Percentiles rank a stretch among this genome's conserved stretches.
Conservation (phyloP, 1,284 basidiomycete species). For the Cutaneotrichosporon arboriforme region DNA sequence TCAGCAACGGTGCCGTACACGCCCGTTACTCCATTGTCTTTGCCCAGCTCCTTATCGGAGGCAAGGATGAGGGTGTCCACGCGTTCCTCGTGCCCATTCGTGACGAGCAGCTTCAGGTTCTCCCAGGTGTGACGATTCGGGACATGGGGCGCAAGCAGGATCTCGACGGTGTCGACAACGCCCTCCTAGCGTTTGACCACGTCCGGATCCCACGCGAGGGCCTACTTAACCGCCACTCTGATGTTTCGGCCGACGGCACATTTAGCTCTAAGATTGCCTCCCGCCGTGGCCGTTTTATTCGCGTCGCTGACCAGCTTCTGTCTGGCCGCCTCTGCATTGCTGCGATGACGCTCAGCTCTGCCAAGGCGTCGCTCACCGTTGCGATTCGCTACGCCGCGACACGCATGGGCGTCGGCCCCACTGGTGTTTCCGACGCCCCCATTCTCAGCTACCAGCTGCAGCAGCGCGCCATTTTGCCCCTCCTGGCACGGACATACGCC, state of each 20-base stretch:
- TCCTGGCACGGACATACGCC: slow-evolving; percentile 12
- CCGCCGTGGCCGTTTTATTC: slow-evolving; percentile 14
- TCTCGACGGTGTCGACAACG: slow-evolving; percentile 17
- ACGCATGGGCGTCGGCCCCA: slow-evolving; percentile 10
- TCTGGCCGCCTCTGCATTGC: slow-evolving; percentile 16
- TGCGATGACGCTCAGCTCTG: slow-evolving; percentile 7
- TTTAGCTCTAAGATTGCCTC: slow-evolving; percentile 9
- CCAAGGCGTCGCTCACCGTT: slow-evolving; percentile 9
- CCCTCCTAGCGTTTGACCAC: slow-evolving; percentile 10
- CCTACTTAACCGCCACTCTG: slow-evolving; percentile 15
- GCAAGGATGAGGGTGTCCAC: slow-evolving; percentile 11
- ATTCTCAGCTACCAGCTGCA: slow-evolving; percentile 17
- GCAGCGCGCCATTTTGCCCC: slow-evolving; percentile 14
- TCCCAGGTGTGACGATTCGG: slow-evolving; percentile 10
- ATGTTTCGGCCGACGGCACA: slow-evolving; percentile 5
- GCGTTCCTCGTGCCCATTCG: slow-evolving; percentile 15
- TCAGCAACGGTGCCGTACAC: slow-evolving; percentile 10
- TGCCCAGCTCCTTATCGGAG: slow-evolving; percentile 8
- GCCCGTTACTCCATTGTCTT: slow-evolving; percentile 14
- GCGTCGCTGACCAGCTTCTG: slow-evolving; percentile 16
- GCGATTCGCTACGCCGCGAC: slow-evolving; percentile 14
- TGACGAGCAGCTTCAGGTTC: slow-evolving; percentile 4
- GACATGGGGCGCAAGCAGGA: slow-evolving; percentile 17
- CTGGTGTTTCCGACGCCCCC: slow-evolving; percentile 7
- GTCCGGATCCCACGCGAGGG: slow-evolving; percentile 9